A percentile compares a stretch with the other conserved stretches of the same genome.
phyloP scores from a whole-genome alignment of 345 rosid genomes.

The Carallia brachiata region DNA sequence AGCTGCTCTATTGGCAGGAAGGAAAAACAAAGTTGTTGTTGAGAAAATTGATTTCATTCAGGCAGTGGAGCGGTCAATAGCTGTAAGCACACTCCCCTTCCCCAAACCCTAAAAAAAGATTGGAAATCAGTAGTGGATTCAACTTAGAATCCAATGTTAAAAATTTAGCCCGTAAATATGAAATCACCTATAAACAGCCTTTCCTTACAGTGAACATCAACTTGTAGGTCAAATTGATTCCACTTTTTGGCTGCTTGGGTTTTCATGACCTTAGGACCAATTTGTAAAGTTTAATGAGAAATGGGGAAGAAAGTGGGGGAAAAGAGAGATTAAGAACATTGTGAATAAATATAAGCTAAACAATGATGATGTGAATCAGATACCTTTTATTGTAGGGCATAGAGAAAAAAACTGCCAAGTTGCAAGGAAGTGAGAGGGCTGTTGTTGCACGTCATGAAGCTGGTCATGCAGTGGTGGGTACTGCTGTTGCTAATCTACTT shows the following conservation, averaged over 20 bases:
- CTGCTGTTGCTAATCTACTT: slow-evolving; percentile 89
- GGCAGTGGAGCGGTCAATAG: slow-evolving; percentile 93
- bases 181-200: too few relatives aligned
- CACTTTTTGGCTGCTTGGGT: neutral
- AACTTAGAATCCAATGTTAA: too few relatives aligned
- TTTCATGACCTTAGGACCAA: neutral
- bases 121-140: too few relatives aligned
- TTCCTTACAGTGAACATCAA: too few relatives aligned
- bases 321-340: neutral
- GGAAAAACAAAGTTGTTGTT: slow-evolving; percentile 68
- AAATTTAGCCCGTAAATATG: too few relatives aligned
- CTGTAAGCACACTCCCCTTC: slow-evolving; percentile 42
- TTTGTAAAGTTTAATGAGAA: neutral
- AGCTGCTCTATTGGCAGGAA: slow-evolving; percentile 97
- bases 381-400: slow-evolving; percentile 55
- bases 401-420: slow-evolving; percentile 90
- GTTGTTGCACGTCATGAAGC: slow-evolving; percentile 98
- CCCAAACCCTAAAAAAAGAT: too few relatives aligned
- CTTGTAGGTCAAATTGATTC: neutral
- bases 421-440: slow-evolving; percentile 83
- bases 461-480: slow-evolving; percentile 98
- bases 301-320: neutral
- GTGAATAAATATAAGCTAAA: too few relatives aligned
- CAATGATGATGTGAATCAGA: neutral
- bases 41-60: slow-evolving; percentile 84